Evolutionary conservation across 2,329 filamentous ascomycete species (phyloP), one percentile per base, ranked within the genome.

Genomic region (Penicillium digitatum): DNA sequence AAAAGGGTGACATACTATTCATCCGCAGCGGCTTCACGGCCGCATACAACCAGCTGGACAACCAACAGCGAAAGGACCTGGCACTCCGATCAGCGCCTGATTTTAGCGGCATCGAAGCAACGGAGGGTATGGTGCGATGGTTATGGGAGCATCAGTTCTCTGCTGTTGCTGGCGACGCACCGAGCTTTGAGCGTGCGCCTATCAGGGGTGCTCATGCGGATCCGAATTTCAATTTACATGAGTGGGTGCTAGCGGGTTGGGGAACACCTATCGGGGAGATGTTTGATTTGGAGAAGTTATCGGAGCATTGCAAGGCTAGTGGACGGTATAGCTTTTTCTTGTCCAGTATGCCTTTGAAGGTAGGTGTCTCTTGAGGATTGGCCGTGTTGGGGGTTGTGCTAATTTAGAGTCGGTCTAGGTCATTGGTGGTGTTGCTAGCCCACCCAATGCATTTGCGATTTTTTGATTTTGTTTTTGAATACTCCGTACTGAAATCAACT

Each of bases 101-200:
- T 34, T 67, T 67, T 27, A 69, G 62, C 42, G 71, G 71, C 3
- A 68, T 73, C 2, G 70, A 73, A 54, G 68, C 71, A 20, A 67
- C 66, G 2, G 70, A 72, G 35, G 55, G 60, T 5, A 65, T 70
- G 38, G 54, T 73, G 11, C 49, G 64, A 22, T 73, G 70, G 71
- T 52, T 73, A 27, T 73, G 71, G 70, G 64, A 72, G 6, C 62
- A 68, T 20, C 65, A 70, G 37, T 73, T 73, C 49, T 60, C 65
- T n/a, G 70, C 69, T 31, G 65, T 73, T 3, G 70, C 68, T 2
- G 62, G 65, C 26, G 71, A 72, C 57, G 67, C 69, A 16, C 69
- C 70, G 3, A 68, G 66, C 18, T 72, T 72, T 43, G 70, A 69
- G 39, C 56, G 61, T 7, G 62, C 63, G 18, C 66, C 66, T 16